Base-by-base conservation (phyloP, 768 basidiomycete species). In the Lactarius hengduanensis region DNA sequence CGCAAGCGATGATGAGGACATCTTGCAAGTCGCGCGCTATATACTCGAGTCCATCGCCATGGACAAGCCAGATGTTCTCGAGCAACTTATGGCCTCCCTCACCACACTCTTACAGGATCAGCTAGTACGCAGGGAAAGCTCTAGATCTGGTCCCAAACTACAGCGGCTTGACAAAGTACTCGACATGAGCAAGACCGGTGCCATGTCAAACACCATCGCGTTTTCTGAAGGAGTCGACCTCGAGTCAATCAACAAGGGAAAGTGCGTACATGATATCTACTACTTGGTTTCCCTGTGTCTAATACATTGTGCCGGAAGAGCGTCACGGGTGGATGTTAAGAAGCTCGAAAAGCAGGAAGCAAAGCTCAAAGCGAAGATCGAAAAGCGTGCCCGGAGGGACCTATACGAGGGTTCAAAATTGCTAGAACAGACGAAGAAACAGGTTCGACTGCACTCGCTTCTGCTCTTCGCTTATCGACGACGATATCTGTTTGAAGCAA, bases 341-440 rank as follows among this genome's bases (percentile, higher is more conserved):
- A 96, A 96, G 73, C 85, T 97, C 10, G 94, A 96, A 78, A 96
- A 97, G 77, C 92, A 94, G 72, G 97, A 99, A 77, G 94, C 94
- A 1, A 99, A 99, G 76, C 86, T 98, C 71, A 89, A 88, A 91
- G 94, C 94, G 34, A 99, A 99, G 78, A 96, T 98, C 70, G 95
- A 98, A 78, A 99, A 98, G 78, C 86, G 97, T n/a, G 81, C 93
- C 2, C 84, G 88, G 63, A 80, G 91, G 71, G 92, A 94, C 78
- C 82, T 97, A 43, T 99, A 97, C 75, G 96, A 98, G 74, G 96
- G 97, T 9, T 96, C 94, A 9, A 98, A 97, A 76, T 80, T 99
- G 38, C 82, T 99, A 62, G 94, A 97, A 73, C 89, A 94, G 70
- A 89, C 92, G 77, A 86, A 89, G 76, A 95, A 94, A 79, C 94